Conservation (phyloP, 306 rosid species). For the Quercus dentata region DNA sequence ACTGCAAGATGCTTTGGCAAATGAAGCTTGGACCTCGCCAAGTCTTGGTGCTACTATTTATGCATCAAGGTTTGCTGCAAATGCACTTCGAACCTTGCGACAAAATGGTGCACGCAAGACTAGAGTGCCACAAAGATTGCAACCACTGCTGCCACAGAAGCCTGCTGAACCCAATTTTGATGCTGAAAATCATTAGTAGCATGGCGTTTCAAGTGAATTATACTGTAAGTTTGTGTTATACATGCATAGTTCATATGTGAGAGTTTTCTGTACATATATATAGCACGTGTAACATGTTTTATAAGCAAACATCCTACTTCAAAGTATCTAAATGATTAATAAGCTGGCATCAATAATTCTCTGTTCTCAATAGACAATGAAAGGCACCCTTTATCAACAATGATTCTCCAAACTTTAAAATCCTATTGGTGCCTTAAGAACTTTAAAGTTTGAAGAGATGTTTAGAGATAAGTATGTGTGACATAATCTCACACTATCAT, state of each 20-base stretch:
- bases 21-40: constrained; percentile 21
- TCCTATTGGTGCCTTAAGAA: no score
- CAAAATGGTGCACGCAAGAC: background rate
- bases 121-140: constrained; percentile 18
- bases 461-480: no score
- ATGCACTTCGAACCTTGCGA: constrained; percentile 33
- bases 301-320: no score
- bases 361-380: no score
- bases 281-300: no score
- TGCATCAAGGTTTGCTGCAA: constrained; percentile 46
- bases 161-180: constrained; percentile 47
- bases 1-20: constrained; percentile 42
- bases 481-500: no score
- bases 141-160: constrained; percentile 38
- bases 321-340: no score
- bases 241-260: background rate
- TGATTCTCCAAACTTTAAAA: no score
- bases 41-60: constrained; percentile 40
- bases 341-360: no score
- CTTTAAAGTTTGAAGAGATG: no score
- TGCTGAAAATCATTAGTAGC: constrained; percentile 14
- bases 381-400: no score
- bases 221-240: background rate
- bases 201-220: background rate
- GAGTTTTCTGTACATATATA: background rate